Percentiles rank a stretch among this genome's conserved stretches.
These are phyloP conservation scores for Sclerotinia subarctica DNA, from an alignment of 2,329 filamentous ascomycete species.

Conservation along the genomic window DNA sequence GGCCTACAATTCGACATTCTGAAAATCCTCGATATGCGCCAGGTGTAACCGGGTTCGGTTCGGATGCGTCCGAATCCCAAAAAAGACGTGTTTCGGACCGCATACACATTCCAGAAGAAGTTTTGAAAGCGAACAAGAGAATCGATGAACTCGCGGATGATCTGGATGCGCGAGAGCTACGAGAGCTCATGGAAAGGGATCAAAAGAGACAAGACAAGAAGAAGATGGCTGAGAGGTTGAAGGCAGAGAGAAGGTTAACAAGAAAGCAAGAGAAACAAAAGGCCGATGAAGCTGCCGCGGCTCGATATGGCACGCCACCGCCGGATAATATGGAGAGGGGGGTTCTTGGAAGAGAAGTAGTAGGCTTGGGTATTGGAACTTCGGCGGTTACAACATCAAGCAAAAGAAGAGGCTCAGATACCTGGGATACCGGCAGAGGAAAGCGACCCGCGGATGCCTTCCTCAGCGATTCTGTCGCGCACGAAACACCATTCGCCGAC, in stretches of 20 bases:
- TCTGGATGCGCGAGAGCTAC: conserved; percentile 76
- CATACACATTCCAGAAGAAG: conserved; percentile 58
- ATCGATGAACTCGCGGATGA: conserved; percentile 76
- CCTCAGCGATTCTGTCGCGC: conserved; percentile 26
- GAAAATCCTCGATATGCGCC: conserved; percentile 58
- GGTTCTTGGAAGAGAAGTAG: conserved; percentile 55
- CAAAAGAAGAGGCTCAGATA: conserved; percentile 47
- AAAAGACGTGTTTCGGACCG: conserved; percentile 51
- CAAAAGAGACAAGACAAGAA: conserved; percentile 75
- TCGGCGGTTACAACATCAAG: conserved; percentile 57
- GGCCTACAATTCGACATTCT: conserved; percentile 76
- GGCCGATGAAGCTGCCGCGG: conserved; percentile 54
- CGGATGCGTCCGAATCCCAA: conserved; percentile 44
- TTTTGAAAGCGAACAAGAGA: conserved; percentile 58
- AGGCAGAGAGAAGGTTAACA: conserved; percentile 61
- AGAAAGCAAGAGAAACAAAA: conserved; percentile 65
- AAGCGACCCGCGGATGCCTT: conserved; percentile 36
- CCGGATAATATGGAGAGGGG: conserved; percentile 58
- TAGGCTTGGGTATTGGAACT: conserved; percentile 55
- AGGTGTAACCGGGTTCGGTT: conserved; percentile 43
- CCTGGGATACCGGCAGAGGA: conserved; percentile 38
- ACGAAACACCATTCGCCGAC: conserved; percentile 16
- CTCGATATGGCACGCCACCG: conserved; percentile 49
- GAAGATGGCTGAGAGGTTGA: conserved; percentile 63
- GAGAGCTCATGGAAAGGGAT: conserved; percentile 89